phyloP scores from a whole-genome alignment of 805 yeast genomes.

The Limtongia smithiae region DNA sequence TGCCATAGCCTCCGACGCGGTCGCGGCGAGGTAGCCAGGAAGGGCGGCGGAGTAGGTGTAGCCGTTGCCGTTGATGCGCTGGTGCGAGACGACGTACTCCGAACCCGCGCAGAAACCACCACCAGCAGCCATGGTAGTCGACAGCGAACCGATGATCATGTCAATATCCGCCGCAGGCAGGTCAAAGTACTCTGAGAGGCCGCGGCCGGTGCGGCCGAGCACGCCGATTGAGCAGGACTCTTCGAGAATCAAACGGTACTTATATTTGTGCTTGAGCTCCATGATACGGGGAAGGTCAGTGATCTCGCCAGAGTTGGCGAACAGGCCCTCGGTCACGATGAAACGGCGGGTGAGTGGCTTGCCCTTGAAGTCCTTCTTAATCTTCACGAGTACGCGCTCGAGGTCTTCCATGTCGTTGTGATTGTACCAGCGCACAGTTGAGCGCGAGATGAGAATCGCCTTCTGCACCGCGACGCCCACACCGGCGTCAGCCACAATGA shows the following conservation, averaged over 20 bases:
- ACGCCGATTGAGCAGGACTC: constrained; percentile 85
- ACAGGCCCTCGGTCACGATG: constrained; percentile 87
- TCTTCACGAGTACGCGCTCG: constrained; percentile 58
- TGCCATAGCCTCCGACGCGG: constrained; percentile 53
- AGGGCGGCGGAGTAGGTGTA: constrained; percentile 92
- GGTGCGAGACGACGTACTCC: constrained; percentile 79
- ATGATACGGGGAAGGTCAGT: constrained; percentile 54
- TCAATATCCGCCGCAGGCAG: constrained; percentile 70
- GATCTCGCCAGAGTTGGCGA: constrained; percentile 75
- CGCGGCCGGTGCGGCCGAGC: constrained; percentile 80
- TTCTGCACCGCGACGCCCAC: constrained; percentile 76
- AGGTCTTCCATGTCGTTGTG: constrained; percentile 87
- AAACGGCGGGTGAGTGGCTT: constrained; percentile 86
- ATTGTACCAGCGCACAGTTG: constrained; percentile 65
- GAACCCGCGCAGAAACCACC: constrained; percentile 95
- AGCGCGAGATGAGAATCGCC: constrained; percentile 81
- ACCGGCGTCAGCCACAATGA: constrained; percentile 80
- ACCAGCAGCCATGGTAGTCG: constrained; percentile 72
- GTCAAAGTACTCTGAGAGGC: constrained; percentile 69
- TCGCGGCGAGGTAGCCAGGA: constrained; percentile 83
- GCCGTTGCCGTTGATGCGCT: constrained; percentile 83
- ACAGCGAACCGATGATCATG: constrained; percentile 83
- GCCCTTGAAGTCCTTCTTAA: constrained; percentile 38
- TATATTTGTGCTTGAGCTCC: constrained; percentile 72
- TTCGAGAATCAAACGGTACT: constrained; percentile 82